phyloP scores from a whole-genome alignment of 352 stramenopile species.

The Pythium dissimile region DNA sequence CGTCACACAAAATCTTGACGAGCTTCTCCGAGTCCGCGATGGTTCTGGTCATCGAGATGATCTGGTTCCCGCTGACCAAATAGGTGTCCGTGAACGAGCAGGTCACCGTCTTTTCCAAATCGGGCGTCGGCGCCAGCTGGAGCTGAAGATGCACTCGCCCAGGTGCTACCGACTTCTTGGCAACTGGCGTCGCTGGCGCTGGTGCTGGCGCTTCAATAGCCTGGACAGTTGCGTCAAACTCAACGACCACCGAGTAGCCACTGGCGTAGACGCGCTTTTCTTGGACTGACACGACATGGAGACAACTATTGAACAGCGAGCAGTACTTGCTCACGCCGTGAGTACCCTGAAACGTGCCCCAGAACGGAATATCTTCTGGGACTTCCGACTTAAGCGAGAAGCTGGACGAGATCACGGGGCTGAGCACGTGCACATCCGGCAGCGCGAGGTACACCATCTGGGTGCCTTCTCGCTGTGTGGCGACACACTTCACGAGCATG shows the following conservation, averaged over 20 bases:
- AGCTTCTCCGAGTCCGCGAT: constrained; percentile 81
- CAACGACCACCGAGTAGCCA: constrained; percentile 72
- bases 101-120: constrained; percentile 33
- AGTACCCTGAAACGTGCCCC: constrained; percentile 64
- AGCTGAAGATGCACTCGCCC: constrained; percentile 23
- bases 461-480: constrained; percentile 40
- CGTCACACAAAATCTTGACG: constrained; percentile 53
- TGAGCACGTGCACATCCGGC: constrained; percentile 56
- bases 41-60: constrained; percentile 74
- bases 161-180: background rate
- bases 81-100: constrained; percentile 79
- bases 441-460: constrained; percentile 46
- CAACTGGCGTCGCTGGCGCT: constrained; percentile 11
- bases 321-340: constrained; percentile 67
- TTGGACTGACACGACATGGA: constrained; percentile 52
- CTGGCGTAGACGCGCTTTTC: constrained; percentile 67
- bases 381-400: constrained; percentile 81
- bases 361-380: constrained; percentile 76
- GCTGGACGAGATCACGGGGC: constrained; percentile 48
- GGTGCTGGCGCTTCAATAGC: constrained; percentile 28
- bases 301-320: constrained; percentile 60
- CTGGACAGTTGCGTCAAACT: constrained; percentile 67
- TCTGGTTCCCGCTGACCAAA: constrained; percentile 62
- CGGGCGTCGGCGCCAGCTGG: constrained; percentile 5
- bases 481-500: constrained; percentile 56